phyloP scores from a whole-genome alignment of 2,329 filamentous ascomycete species.

The Exophiala sp. region DNA sequence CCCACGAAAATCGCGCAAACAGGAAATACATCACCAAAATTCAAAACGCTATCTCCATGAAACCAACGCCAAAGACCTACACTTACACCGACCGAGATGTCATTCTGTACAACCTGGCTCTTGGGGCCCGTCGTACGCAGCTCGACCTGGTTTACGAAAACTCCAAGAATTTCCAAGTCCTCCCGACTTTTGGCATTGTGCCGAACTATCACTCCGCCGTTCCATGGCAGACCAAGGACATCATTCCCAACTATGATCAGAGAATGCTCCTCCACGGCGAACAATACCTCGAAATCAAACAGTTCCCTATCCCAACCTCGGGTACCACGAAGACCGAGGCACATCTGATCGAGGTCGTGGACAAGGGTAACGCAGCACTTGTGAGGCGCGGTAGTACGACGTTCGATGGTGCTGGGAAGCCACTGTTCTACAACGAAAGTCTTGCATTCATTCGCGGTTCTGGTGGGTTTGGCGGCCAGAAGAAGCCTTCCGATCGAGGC shows the following conservation, averaged over 20 bases:
- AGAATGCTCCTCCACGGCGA: constrained; percentile 99
- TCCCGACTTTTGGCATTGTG: constrained; percentile 82
- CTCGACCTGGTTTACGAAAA: constrained; percentile 81
- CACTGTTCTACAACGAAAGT: constrained; percentile 93
- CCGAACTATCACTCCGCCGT: constrained; percentile 80
- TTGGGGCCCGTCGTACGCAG: constrained; percentile 87
- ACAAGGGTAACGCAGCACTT: constrained; percentile 87
- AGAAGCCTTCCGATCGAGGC: constrained; percentile 72
- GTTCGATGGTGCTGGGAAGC: constrained; percentile 75
- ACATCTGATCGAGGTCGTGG: constrained; percentile 82
- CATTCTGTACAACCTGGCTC: constrained; percentile 90
- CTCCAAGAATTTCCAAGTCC: constrained; percentile 81
- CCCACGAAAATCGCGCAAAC: constrained; percentile 4
- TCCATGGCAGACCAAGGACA: constrained; percentile 73
- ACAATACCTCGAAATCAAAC: constrained; percentile 90
- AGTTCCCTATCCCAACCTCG: constrained; percentile 84
- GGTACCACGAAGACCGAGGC: constrained; percentile 33
- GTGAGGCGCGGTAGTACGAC: constrained; percentile 77
- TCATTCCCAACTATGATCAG: constrained; percentile 91
- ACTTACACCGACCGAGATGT: constrained; percentile 79
- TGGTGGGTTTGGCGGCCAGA: constrained; percentile 81
- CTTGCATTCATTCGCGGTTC: constrained; percentile 88
- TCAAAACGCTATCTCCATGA: constrained; percentile 66
- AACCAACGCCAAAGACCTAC: constrained; percentile 71
- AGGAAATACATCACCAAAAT: constrained; percentile 68